phyloP scores from a whole-genome alignment of 306 rosid genomes.

The Benincasa hispida region DNA sequence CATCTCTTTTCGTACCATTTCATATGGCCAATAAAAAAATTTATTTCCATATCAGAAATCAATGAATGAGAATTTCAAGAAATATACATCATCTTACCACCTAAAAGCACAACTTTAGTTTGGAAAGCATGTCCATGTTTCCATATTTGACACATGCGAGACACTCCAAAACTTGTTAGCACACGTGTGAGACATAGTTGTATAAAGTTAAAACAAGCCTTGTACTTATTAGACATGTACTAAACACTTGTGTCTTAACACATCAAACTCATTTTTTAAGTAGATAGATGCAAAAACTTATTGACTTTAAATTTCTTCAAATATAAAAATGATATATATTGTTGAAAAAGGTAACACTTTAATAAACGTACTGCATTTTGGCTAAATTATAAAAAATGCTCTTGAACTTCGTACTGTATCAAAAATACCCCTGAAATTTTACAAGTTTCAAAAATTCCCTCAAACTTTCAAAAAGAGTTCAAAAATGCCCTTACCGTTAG shows the following conservation, averaged over 20 bases:
- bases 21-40: background rate
- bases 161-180: background rate
- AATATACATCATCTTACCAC: slow-evolving; percentile 30
- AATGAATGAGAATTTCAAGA: background rate
- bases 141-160: background rate
- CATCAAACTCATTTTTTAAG: background rate
- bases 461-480: too few relatives aligned
- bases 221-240: background rate
- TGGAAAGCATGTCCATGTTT: background rate
- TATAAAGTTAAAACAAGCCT: background rate
- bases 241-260: background rate
- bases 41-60: background rate
- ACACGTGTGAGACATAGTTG: background rate
- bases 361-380: too few relatives aligned
- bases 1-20: background rate
- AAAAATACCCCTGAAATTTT: too few relatives aligned
- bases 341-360: background rate
- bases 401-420: too few relatives aligned
- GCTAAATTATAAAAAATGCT: background rate
- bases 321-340: background rate
- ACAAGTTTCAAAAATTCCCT: too few relatives aligned
- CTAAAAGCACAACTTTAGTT: background rate
- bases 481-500: too few relatives aligned
- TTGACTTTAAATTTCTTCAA: background rate
- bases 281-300: background rate